phyloP scores from a whole-genome alignment of 2,329 filamentous ascomycete species.

The Colletotrichum sp. region DNA sequence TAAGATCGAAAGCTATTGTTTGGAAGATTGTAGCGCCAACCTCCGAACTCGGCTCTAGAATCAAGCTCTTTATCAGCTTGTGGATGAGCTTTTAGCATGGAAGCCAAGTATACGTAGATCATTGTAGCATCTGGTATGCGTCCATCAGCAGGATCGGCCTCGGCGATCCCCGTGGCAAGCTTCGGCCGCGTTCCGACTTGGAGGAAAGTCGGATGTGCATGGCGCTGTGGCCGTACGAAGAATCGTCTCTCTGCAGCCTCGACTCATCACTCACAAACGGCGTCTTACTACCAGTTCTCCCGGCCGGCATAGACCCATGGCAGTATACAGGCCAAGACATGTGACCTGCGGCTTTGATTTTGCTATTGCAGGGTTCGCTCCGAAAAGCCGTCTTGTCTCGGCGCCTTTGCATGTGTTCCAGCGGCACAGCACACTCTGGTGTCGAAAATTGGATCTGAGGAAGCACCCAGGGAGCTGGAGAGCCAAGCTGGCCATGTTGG shows the following conservation, averaged over 20 bases:
- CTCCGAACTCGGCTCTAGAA: neutral
- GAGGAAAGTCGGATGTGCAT: neutral
- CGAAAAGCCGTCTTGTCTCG: neutral
- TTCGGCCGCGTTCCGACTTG: neutral
- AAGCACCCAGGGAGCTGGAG: neutral
- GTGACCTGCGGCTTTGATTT: neutral
- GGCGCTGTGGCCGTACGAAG: neutral
- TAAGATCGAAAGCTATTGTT: rapidly evolving
- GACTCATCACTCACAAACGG: neutral
- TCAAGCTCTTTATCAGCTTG: neutral
- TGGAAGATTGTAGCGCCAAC: neutral
- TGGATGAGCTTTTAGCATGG: neutral
- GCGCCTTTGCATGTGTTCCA: neutral
- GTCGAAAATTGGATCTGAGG: neutral
- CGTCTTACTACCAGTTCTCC: neutral
- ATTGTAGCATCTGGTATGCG: neutral
- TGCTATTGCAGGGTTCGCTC: neutral
- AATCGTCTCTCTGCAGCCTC: neutral
- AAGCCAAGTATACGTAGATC: neutral
- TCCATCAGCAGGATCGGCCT: neutral
- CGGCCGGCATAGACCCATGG: neutral
- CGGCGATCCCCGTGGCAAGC: neutral
- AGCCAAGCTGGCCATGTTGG: neutral
- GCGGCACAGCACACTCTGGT: neutral
- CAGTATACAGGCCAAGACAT: neutral